These are phyloP conservation scores for Phalaenopsis equestris DNA, from an alignment of 106 monocot genomes.

Conservation along the genomic window DNA sequence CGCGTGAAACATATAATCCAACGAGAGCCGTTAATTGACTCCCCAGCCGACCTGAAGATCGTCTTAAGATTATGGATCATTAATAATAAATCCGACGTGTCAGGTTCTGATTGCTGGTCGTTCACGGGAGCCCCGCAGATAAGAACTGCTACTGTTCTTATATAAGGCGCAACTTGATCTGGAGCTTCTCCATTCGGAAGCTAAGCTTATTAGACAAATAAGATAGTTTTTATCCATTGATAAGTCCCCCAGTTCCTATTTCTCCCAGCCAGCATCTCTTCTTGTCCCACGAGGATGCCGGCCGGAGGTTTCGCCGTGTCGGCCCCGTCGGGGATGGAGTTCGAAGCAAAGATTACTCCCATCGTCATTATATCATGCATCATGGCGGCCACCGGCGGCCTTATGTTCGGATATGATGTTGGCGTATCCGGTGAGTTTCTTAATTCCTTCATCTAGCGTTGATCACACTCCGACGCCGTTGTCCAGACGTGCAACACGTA, in stretches of 20 bases:
- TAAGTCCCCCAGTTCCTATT: neutral
- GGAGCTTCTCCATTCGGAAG: neutral
- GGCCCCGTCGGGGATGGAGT: slow-evolving; percentile 16
- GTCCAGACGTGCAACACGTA: too few species aligned
- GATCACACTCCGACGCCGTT: too few species aligned
- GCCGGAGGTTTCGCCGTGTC: slow-evolving; percentile 51
- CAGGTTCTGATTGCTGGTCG: neutral
- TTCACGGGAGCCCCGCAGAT: neutral
- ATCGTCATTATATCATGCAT: slow-evolving; percentile 68
- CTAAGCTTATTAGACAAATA: neutral
- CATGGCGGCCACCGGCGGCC: slow-evolving; percentile 72
- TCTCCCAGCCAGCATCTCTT: too few species aligned
- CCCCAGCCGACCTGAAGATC: neutral
- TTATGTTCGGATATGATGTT: slow-evolving; percentile 70
- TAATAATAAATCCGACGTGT: neutral
- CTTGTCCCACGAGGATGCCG: slow-evolving; percentile 6
- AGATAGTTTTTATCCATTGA: neutral
- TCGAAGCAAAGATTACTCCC: slow-evolving; percentile 70
- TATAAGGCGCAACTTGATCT: neutral
- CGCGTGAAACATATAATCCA: neutral
- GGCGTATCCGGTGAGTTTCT: slow-evolving; percentile 50
- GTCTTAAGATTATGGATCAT: neutral
- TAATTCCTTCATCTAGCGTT: neutral
- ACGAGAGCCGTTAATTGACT: slow-evolving; percentile 7
- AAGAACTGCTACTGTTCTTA: neutral